phyloP scores from a whole-genome alignment of 768 basidiomycete species.

The Russula vinacea region DNA sequence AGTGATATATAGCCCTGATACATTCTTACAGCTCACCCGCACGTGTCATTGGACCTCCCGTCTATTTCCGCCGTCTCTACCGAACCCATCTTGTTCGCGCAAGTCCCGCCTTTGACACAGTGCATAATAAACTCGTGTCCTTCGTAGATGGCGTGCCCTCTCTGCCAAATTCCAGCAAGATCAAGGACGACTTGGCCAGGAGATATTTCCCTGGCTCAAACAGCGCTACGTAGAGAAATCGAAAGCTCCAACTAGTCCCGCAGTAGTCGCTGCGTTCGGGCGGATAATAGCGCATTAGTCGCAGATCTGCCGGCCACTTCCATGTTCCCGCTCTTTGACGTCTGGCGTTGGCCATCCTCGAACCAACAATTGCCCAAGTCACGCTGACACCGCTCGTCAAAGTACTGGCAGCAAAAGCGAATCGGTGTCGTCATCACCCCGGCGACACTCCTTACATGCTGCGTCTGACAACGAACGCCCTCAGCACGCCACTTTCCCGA shows the following conservation, averaged over 20 bases:
- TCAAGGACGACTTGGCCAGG: constrained; percentile 49
- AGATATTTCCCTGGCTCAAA: constrained; percentile 64
- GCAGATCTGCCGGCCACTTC: constrained; percentile 48
- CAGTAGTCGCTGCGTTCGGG: constrained; percentile 37
- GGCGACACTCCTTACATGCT: constrained; percentile 64
- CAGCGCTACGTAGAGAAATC: constrained; percentile 45
- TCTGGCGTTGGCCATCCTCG: constrained; percentile 78
- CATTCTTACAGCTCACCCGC: constrained; percentile 63
- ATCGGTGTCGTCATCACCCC: constrained; percentile 32
- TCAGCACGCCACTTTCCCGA: constrained; percentile 46
- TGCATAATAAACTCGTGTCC: constrained; percentile 55
- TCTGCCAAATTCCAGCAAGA: constrained; percentile 36
- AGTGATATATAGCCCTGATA: not conserved
- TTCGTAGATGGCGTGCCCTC: constrained; percentile 55
- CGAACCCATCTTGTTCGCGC: constrained; percentile 71
- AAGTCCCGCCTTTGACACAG: constrained; percentile 68
- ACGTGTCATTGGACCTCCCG: constrained; percentile 57
- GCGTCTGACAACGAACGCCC: constrained; percentile 66
- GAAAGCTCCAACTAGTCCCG: constrained; percentile 25
- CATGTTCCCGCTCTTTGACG: constrained; percentile 78
- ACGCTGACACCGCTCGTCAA: constrained; percentile 48
- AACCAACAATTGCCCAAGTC: constrained; percentile 41
- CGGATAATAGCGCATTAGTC: constrained; percentile 44
- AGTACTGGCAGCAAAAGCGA: constrained; percentile 38
- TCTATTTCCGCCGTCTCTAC: constrained; percentile 60